These are phyloP conservation scores for Curvularia sp. DNA, from an alignment of 2,329 filamentous ascomycete species.

Conservation along the genomic window DNA sequence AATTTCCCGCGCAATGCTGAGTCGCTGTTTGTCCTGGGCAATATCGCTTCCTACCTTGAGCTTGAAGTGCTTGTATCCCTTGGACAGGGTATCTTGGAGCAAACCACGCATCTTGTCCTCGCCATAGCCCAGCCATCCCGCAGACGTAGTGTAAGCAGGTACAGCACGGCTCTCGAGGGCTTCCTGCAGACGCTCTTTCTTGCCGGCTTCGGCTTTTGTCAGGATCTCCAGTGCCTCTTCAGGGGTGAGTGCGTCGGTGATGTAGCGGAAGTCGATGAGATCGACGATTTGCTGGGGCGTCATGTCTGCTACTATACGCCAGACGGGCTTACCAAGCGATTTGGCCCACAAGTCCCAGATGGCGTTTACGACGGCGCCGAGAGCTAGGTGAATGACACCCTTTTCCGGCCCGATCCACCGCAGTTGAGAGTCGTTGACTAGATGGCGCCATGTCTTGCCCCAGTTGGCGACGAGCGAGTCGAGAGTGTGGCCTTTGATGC, in stretches of 20 bases:
- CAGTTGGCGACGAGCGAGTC: conserved; percentile 79
- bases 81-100: conserved; percentile 74
- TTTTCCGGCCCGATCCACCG: conserved; percentile 96
- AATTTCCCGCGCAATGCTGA: conserved; percentile 77
- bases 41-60: conserved; percentile 82
- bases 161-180: conserved; percentile 78
- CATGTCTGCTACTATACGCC: conserved; percentile 91
- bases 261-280: conserved; percentile 94
- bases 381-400: conserved; percentile 89
- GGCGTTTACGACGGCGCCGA: conserved; percentile 88
- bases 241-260: conserved; percentile 89
- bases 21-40: conserved; percentile 72
- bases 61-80: conserved; percentile 88
- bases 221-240: conserved; percentile 80
- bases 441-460: conserved; percentile 88
- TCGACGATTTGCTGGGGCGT: conserved; percentile 82
- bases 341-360: conserved; percentile 98
- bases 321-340: conserved; percentile 83
- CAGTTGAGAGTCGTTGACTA: conserved; percentile 89
- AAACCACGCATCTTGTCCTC: conserved; percentile 84
- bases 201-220: conserved; percentile 69
- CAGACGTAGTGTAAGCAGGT: conserved; percentile 88
- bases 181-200: conserved; percentile 74
- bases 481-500: conserved; percentile 77
- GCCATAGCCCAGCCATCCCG: conserved; percentile 89